A percentile compares a stretch with the other conserved stretches of the same genome.
These are phyloP conservation scores for Mycosphaerelloides madeirae DNA, from an alignment of 2,329 filamentous ascomycete species.

Conservation along the genomic window DNA sequence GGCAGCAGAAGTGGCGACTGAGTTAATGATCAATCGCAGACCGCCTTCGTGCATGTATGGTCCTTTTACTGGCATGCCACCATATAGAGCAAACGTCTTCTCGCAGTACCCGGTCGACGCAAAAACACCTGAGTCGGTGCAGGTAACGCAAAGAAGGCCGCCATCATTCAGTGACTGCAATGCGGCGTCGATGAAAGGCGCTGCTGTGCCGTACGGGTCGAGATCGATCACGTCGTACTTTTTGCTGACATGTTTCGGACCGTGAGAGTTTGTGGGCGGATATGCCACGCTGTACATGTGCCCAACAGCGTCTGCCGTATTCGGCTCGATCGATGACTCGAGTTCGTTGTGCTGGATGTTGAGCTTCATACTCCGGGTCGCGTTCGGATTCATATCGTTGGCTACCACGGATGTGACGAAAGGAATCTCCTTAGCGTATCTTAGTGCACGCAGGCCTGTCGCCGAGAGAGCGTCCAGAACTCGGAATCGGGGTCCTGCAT, in stretches of 20 bases:
- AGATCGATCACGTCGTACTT: constrained; percentile 93
- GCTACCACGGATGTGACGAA: constrained; percentile 49
- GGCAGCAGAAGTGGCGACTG: constrained; percentile 72
- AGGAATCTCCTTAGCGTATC: constrained; percentile 87
- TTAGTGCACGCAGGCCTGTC: constrained; percentile 81
- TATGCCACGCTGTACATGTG: constrained; percentile 72
- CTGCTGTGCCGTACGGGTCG: constrained; percentile 91
- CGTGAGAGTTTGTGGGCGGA: constrained; percentile 30
- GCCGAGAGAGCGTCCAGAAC: constrained; percentile 94
- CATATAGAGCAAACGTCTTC: constrained; percentile 91
- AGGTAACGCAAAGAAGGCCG: constrained; percentile 88
- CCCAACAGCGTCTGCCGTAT: constrained; percentile 75
- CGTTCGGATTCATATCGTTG: constrained; percentile 70
- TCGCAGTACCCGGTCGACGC: constrained; percentile 91
- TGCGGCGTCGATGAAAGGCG: constrained; percentile 85
- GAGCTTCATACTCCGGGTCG: constrained; percentile 61
- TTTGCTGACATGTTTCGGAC: constrained; percentile 33
- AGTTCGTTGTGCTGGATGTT: constrained; percentile 83
- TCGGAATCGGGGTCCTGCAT: constrained; percentile 54
- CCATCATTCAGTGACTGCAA: constrained; percentile 83
- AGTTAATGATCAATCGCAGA: constrained; percentile 77
- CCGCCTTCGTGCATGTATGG: constrained; percentile 84
- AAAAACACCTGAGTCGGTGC: constrained; percentile 93
- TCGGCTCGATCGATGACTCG: constrained; percentile 63
- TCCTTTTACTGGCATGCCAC: constrained; percentile 81